Conservation (phyloP, 1,284 basidiomycete species). For the Psilocybe mexicana region DNA sequence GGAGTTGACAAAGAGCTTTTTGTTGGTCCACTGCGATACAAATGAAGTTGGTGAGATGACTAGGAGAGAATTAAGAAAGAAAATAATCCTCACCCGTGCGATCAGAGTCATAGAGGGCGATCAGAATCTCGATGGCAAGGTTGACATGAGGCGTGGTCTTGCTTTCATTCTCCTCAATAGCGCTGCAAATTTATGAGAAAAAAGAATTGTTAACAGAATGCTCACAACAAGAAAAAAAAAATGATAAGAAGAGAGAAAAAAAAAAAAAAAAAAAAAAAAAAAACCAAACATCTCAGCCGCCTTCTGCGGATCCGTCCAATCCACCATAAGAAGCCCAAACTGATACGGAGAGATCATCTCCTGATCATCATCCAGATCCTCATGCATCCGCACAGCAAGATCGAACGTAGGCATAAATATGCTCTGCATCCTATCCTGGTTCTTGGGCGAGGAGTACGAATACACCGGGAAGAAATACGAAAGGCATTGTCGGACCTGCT, state of each 20-base stretch:
- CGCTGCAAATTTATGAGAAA: constrained; percentile 13
- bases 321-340: constrained; percentile 82
- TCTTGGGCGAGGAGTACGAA: constrained; percentile 80
- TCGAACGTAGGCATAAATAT: constrained; percentile 79
- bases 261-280: neutral
- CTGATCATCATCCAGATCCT: constrained; percentile 74
- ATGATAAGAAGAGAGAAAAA: neutral
- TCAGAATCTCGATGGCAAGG: constrained; percentile 75
- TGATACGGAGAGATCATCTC: constrained; percentile 82
- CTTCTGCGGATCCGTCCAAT: constrained; percentile 93
- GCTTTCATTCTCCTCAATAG: constrained; percentile 35
- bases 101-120: constrained; percentile 57
- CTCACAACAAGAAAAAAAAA: neutral
- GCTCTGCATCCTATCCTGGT: constrained; percentile 79
- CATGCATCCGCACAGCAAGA: constrained; percentile 67
- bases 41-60: neutral
- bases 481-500: constrained; percentile 88
- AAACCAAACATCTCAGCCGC: constrained; percentile 45
- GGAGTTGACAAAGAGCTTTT: constrained; percentile 79
- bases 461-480: constrained; percentile 97
- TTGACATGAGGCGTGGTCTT: constrained; percentile 73
- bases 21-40: constrained; percentile 66
- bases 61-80: neutral
- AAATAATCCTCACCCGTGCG: constrained; percentile 28
- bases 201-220: too few relatives aligned